Base-by-base conservation (phyloP, 2,329 filamentous ascomycete genomes). In the Ophioceras dolichostomum region DNA sequence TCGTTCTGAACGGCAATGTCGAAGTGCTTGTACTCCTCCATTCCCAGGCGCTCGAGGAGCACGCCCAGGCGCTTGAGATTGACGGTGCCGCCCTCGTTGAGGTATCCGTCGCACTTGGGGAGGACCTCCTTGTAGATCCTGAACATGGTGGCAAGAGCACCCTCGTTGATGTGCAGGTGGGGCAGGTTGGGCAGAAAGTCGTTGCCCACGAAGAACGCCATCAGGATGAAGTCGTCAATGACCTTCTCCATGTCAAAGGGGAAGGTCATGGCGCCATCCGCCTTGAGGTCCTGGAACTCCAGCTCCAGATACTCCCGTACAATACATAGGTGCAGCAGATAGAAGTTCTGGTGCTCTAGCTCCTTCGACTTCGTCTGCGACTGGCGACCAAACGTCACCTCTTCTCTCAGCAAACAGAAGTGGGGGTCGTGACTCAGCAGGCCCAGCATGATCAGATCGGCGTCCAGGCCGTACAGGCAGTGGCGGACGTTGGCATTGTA, bases 151-250 rank as follows among this genome's bases (percentile, higher is more conserved):
- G 89, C 85, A 58, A 98, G 65, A 17, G 93, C 91, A 46, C 91
- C 93, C 60, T 98, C 93, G 59, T 98, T 98, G 61, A 98, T 98
- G 60, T 98, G 91, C 46, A 98, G 64, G 53, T 93, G 85, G 5
- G 93, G 93, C 41, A 98, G 69, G 60, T 98, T 95, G 3, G 91
- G 91, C 58, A 98, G 72, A 64, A 98, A 98, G 72, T 98, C 91
- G 60, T 98, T 98, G 55, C 91, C 91, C 51, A 98, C 86, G 59
- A 98, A 98, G 65, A 98, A 98, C 34, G 88, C 89, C 87, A 98
- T 95, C 43, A 98, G 74, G 55, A 98, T 96, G 60, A 98, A 98
- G 67, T 98, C 91, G 57, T 98, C 91, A 62, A 98, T 96, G 53
- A 98, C 78, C 45, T 83, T 77, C 65, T 98, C 91, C 70, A 98